Percentiles rank a stretch among this genome's conserved stretches.
Conservation (phyloP, 495 filamentous ascomycete species). For the Penicillium flavigenum region DNA sequence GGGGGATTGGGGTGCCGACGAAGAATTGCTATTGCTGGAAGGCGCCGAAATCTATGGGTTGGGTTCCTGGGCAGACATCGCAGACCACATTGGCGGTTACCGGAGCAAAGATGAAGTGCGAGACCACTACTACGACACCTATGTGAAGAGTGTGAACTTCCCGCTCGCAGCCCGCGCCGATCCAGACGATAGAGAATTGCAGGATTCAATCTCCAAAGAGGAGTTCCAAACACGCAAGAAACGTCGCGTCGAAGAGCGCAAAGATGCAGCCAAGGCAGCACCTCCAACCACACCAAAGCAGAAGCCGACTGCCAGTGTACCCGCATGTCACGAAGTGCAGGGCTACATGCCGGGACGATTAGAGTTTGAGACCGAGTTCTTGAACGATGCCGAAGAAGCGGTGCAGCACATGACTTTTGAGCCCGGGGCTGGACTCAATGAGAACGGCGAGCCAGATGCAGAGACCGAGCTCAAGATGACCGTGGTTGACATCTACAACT, state of each 20-base stretch:
- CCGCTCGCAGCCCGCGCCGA: slow-evolving; percentile 82
- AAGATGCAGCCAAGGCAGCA: slow-evolving; percentile 82
- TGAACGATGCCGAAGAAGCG: slow-evolving; percentile 96
- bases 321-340: slow-evolving; percentile 94
- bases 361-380: slow-evolving; percentile 96
- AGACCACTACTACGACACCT: slow-evolving; percentile 88
- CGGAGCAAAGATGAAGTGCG: slow-evolving; percentile 92
- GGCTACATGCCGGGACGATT: slow-evolving; percentile 98
- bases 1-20: slow-evolving; percentile 94
- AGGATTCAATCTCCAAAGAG: slow-evolving; percentile 78
- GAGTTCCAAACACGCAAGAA: slow-evolving; percentile 95
- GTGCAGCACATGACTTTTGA: slow-evolving; percentile 99
- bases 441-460: slow-evolving; percentile 81
- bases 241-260: slow-evolving; percentile 85
- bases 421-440: slow-evolving; percentile 87
- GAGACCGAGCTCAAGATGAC: slow-evolving; percentile 98
- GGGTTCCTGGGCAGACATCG: slow-evolving; percentile 96
- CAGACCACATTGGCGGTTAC: slow-evolving; percentile 95
- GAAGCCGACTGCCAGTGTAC: slow-evolving; percentile 91
- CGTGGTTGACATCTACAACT: slow-evolving; percentile 98
- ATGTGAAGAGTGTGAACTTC: slow-evolving; percentile 77
- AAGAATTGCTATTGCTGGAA: slow-evolving; percentile 88
- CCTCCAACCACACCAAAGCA: slow-evolving; percentile 84
- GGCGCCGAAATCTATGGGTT: slow-evolving; percentile 97
- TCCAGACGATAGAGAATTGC: slow-evolving; percentile 72